These are phyloP conservation scores for Cercospora brassicicola DNA, from an alignment of 2,329 filamentous ascomycete species.

Conservation along the genomic window DNA sequence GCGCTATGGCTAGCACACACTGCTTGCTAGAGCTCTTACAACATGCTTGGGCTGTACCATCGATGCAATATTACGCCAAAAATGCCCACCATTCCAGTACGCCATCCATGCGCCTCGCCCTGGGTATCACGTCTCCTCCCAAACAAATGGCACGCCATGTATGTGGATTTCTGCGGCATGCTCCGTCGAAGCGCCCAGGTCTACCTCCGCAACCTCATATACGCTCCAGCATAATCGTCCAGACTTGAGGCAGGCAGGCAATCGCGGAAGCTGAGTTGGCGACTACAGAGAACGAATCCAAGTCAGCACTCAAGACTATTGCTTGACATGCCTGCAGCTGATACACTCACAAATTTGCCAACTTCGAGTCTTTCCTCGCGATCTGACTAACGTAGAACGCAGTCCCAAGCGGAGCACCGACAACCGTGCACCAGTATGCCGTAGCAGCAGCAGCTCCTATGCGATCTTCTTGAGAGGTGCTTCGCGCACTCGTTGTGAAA, in stretches of 20 bases:
- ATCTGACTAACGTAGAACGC: constrained; percentile 38
- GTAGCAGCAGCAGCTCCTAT: constrained; percentile 33
- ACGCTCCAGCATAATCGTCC: constrained; percentile 38
- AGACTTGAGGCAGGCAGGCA: constrained; percentile 39
- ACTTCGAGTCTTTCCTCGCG: constrained; percentile 36
- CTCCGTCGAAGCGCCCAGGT: not conserved
- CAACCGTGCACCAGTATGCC: constrained; percentile 39
- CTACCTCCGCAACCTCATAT: constrained; percentile 24
- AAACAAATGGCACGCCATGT: not conserved
- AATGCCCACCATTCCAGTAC: not conserved
- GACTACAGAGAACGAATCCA: constrained; percentile 22
- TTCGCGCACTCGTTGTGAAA: constrained; percentile 30
- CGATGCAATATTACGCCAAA: not conserved
- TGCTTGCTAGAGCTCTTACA: not conserved
- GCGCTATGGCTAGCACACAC: not conserved
- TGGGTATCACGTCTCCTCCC: not conserved
- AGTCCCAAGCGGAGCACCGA: constrained; percentile 39
- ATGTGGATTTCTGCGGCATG: not conserved
- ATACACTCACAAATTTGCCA: constrained; percentile 35
- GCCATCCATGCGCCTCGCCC: not conserved
- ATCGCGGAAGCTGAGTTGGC: constrained; percentile 40
- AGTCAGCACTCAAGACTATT: no score
- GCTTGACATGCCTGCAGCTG: no score
- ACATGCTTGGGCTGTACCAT: not conserved
- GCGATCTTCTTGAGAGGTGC: constrained; percentile 27